phyloP scores from a whole-genome alignment of 108 stramenopile species.

The Discostella stelligeroides region DNA sequence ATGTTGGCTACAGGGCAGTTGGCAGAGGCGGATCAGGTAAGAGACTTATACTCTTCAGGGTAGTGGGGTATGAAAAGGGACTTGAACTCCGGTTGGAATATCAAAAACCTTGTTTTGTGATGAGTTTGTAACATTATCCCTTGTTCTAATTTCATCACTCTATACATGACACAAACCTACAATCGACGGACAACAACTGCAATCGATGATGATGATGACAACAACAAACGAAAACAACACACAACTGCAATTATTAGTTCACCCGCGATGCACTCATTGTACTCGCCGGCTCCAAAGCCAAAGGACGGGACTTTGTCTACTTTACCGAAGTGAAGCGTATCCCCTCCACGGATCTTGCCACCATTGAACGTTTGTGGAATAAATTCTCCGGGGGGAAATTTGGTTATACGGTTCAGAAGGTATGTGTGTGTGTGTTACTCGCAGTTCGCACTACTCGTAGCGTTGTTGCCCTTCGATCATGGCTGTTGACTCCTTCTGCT shows the following conservation, averaged over 20 bases:
- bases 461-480: too few relatives aligned
- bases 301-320: constrained; percentile 94
- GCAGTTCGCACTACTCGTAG: too few relatives aligned
- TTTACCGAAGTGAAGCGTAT: constrained; percentile 96
- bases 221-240: too few relatives aligned
- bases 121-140: too few relatives aligned
- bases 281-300: constrained; percentile 86
- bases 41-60: too few relatives aligned
- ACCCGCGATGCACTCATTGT: constrained; percentile 94
- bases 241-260: constrained; percentile 70
- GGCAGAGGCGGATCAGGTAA: constrained; percentile 89
- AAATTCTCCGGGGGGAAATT: constrained; percentile 94
- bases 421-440: constrained; percentile 28
- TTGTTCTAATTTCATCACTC: too few relatives aligned
- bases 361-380: constrained; percentile 94
- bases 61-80: too few relatives aligned
- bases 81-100: too few relatives aligned
- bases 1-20: constrained; percentile 90
- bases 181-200: too few relatives aligned
- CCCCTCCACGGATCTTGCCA: constrained; percentile 89
- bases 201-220: too few relatives aligned
- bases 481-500: background rate
- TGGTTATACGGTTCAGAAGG: constrained; percentile 94
- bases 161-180: too few relatives aligned
- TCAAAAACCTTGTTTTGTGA: too few relatives aligned